A percentile compares a stretch with the other conserved stretches of the same genome.
Conservation (phyloP, 2,329 filamentous ascomycete species). For the Aspergillus brunneoviolaceus region DNA sequence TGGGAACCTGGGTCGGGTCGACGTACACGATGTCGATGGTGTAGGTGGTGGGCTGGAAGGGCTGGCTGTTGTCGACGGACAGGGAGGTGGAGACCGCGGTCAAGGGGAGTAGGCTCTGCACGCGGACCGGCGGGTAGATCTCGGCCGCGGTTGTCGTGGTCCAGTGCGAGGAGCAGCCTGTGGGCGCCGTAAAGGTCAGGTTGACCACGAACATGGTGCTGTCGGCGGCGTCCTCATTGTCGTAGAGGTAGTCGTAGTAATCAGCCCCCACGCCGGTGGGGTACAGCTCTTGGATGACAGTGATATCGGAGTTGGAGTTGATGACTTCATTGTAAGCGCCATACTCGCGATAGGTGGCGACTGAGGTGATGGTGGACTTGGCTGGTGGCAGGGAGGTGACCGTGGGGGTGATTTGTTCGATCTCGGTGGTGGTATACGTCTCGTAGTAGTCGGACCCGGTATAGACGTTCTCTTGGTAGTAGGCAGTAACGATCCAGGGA, state of each 20-base stretch:
- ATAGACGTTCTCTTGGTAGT: slow-evolving; percentile 21
- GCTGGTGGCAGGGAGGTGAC: slow-evolving; percentile 24
- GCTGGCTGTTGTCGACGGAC: slow-evolving; percentile 20
- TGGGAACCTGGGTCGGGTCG: slow-evolving; percentile 31
- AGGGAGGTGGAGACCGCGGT: slow-evolving; percentile 24
- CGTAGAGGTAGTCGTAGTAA: slow-evolving; percentile 1
- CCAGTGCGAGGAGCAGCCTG: slow-evolving; percentile 29
- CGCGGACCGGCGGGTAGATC: slow-evolving; percentile 18
- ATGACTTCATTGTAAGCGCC: slow-evolving; percentile 4
- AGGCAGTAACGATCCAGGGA: slow-evolving; percentile 33
- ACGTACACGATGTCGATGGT: slow-evolving; percentile 28
- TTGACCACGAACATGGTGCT: slow-evolving; percentile 28
- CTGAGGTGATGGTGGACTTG: slow-evolving; percentile 26
- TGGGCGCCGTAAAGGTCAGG: slow-evolving; percentile 29
- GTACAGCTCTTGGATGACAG: slow-evolving; percentile 29
- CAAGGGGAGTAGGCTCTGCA: slow-evolving; percentile 21
- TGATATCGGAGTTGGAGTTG: slow-evolving; percentile 14
- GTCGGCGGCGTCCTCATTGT: slow-evolving; percentile 8
- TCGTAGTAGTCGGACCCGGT: slow-evolving; percentile 15
- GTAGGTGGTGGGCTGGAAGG: slow-evolving; percentile 29
- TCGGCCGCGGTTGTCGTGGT: slow-evolving; percentile 24
- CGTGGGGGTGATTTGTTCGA: slow-evolving; percentile 24
- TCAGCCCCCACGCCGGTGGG: slow-evolving; percentile 24
- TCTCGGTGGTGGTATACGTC: slow-evolving; percentile 14
- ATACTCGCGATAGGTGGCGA: slow-evolving; percentile 5